Evolutionary conservation across 176 grass and related monocot genomes (phyloP), one percentile per base, ranked within the genome.

Genomic region (Alloteropsis semialata): DNA sequence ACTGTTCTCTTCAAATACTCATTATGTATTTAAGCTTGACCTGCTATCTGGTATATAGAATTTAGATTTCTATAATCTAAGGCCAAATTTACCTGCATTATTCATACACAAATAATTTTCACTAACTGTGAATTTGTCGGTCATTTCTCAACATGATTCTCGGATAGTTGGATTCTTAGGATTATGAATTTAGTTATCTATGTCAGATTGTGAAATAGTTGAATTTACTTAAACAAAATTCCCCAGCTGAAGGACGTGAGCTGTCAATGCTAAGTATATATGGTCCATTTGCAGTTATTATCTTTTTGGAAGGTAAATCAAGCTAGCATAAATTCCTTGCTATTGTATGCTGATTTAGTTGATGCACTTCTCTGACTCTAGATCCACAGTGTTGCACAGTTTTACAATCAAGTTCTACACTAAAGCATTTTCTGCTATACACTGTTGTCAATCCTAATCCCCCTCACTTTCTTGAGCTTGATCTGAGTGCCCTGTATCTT

Each of bases 261-360:
- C 22, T 81, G 34, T 68, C 27, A 15, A 25, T 62, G 69, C 19
- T 5, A 29, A 69, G 5, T 41, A 27, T 85, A 17, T 69, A 39
- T 33, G 59, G 13, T 22, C n/a, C 34, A 69, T 84, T 66, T 78
- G 1, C 49, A 49, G 9, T 66, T 55, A 78, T 37, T 66, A 19
- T 84, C 24, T 64, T 51, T 61, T 10, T 69, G 32, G 6, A 43
- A 81, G 42, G 32, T 74, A 49, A 66, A 66, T 83, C 21, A 63
- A 25, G 46, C 56, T 65, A 65, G 43, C 27, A 72, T 33, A 19
- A 72, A 54, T 57, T 65, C 38, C 38, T 19, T 74, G 37, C 24
- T 57, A 48, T 68, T 64, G 5, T 54, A n/a, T 60, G 19, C 43
- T 68, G 22, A 34, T 22, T 38, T 49, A 72, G 32, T 32, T 34